phyloP scores from a whole-genome alignment of 164 flowering plant genomes.

The Tetrastigma voinierianum region DNA sequence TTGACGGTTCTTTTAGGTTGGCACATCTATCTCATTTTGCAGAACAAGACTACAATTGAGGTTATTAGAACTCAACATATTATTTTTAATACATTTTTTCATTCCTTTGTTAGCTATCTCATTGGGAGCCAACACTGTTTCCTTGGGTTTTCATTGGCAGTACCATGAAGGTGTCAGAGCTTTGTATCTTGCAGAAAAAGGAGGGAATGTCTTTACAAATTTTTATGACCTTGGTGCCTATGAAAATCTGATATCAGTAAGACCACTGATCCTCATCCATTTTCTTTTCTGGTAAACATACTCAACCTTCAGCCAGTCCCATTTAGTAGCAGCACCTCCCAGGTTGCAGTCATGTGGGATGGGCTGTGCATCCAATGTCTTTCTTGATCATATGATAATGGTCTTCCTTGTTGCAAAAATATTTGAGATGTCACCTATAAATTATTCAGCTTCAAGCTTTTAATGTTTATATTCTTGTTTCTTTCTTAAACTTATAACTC shows the following conservation, averaged over 20 bases:
- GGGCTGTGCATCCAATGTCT: too few relatives aligned
- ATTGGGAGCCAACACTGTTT: neutral
- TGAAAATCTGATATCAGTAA: constrained; percentile 77
- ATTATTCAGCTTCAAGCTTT: neutral
- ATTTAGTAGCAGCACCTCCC: too few relatives aligned
- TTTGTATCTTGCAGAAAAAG: constrained; percentile 91
- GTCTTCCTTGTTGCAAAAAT: too few relatives aligned
- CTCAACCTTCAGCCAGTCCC: too few relatives aligned
- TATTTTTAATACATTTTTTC: neutral
- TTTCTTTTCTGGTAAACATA: neutral
- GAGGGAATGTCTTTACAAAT: constrained; percentile 69
- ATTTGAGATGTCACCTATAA: neutral
- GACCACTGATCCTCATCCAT: constrained; percentile 4
- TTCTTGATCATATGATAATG: too few relatives aligned
- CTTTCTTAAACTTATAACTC: too few relatives aligned
- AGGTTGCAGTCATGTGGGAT: too few relatives aligned
- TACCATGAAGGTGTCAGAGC: constrained; percentile 99
- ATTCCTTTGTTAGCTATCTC: constrained; percentile 1
- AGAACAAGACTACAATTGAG: constrained; percentile 96
- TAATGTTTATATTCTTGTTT: neutral
- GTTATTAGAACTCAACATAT: constrained; percentile 27
- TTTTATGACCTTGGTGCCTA: constrained; percentile 84
- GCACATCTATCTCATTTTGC: constrained; percentile 76
- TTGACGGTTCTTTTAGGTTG: constrained; percentile 71
- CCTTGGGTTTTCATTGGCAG: constrained; percentile 36